Base-by-base conservation (phyloP, 306 rosid species). In the Quercus agrifolia region DNA sequence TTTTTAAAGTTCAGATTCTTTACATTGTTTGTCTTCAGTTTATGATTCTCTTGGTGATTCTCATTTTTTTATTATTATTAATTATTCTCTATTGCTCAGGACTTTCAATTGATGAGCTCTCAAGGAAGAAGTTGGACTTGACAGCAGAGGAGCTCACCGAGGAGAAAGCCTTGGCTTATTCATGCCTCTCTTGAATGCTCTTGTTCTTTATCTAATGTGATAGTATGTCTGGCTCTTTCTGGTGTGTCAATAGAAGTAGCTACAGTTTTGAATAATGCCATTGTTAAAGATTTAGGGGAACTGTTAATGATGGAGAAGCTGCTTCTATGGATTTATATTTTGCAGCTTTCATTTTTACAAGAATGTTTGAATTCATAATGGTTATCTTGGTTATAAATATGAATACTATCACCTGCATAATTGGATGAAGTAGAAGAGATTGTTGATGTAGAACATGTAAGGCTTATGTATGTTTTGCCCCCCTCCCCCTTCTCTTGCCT, bases 81-180 rank as follows among this genome's bases (percentile, higher is more conserved):
- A 41, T 28, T 27, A 52, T 55, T 19, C 38, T 68, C 5, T 30
- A 77, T 58, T 20, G 58, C 13, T 18, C 87, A 96, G 98, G 99
- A 73, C 98, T 91, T 82, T 23, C 90, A 7, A 71, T 96, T 74
- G 97, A 96, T 17, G 99, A 90, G 80, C 89, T 85, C 75, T 96
- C 99, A 3, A 90, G 97, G 93, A 90, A 96, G 84, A 96, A 96
- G 86, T 70, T 96, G 92, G 97, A 91, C 62, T 82, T 79, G 83
- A 96, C 98, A 1, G 96, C 93, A 0, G 92, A 83, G 61, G 98
- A 96, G 87, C 94, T 96, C 15, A 82, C 88, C 0, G 96, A 96
- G 91, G 98, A 96, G 46, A 96, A 96, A 86, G 92, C 84, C 6
- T 81, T 96, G 87, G 99, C 99, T 20, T 93, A 93, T 86, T 92